Evolutionary conservation across 2,329 filamentous ascomycete genomes (phyloP).

Genomic region (Phialemoniopsis sp.): DNA sequence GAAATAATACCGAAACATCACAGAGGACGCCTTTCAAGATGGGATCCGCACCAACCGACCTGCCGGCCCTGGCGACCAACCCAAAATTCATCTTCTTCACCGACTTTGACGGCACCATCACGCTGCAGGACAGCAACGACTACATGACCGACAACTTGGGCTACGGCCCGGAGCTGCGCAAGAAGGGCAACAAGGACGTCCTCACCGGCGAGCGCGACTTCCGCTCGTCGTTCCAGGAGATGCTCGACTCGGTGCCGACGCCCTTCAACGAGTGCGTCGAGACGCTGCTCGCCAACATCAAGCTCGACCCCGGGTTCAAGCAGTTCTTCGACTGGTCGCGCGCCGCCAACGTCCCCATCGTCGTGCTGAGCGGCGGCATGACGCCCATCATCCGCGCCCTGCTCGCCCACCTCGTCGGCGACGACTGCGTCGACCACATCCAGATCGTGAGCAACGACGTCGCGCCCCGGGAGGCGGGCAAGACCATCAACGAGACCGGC

Average conservation of each 20-base stretch:
- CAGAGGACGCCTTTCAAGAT: slow-evolving; percentile 23
- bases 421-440: slow-evolving; percentile 65
- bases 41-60: slow-evolving; percentile 35
- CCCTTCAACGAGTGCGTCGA: slow-evolving; percentile 81
- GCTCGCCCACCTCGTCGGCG: slow-evolving; percentile 76
- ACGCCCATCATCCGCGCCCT: slow-evolving; percentile 83
- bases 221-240: slow-evolving; percentile 81
- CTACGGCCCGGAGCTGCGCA: slow-evolving; percentile 69
- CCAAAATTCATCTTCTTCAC: slow-evolving; percentile 98
- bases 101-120: slow-evolving; percentile 97
- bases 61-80: slow-evolving; percentile 59
- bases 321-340: slow-evolving; percentile 83
- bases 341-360: slow-evolving; percentile 81
- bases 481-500: slow-evolving; percentile 66
- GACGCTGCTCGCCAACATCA: slow-evolving; percentile 75
- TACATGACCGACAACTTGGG: slow-evolving; percentile 88
- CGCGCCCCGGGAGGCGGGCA: slow-evolving; percentile 57
- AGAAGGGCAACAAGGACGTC: slow-evolving; percentile 70
- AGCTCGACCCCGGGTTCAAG: slow-evolving; percentile 82
- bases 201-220: slow-evolving; percentile 69
- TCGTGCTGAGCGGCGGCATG: slow-evolving; percentile 92
- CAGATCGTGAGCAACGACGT: slow-evolving; percentile 91
- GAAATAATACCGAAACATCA: too few species aligned
- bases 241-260: slow-evolving; percentile 82
- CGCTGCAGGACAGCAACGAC: slow-evolving; percentile 63